phyloP scores from a whole-genome alignment of 169 alveolate species.

The Plasmodium gallinaceum region DNA sequence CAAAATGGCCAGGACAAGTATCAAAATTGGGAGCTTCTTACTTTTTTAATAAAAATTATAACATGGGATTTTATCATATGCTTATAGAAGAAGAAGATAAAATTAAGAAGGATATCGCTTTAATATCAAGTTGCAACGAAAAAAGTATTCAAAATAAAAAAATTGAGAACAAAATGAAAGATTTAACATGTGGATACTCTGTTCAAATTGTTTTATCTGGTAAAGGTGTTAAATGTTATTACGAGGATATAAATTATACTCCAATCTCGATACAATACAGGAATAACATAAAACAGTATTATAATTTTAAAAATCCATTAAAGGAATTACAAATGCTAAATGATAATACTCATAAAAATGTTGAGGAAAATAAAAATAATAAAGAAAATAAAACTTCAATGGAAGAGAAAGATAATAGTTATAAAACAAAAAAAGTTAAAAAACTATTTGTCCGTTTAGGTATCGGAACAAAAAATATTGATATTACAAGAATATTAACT shows the following conservation, averaged over 20 bases:
- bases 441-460: conserved; percentile 89
- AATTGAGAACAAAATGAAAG: conserved; percentile 82
- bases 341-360: conserved; percentile 3
- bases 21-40: conserved; percentile 81
- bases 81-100: conserved; percentile 73
- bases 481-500: conserved; percentile 86
- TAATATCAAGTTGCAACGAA: conserved; percentile 82
- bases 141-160: conserved; percentile 76
- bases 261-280: conserved; percentile 37
- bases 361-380: conserved; percentile 1
- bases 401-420: conserved; percentile 9
- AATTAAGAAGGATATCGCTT: conserved; percentile 79
- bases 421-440: conserved; percentile 83
- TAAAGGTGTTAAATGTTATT: conserved; percentile 91
- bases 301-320: conserved; percentile 22
- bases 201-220: conserved; percentile 90
- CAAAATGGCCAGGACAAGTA: conserved; percentile 86
- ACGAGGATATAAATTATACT: conserved; percentile 79
- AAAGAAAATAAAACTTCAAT: neutral
- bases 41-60: conserved; percentile 80
- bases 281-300: conserved; percentile 64
- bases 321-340: conserved; percentile 34
- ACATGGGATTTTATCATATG: conserved; percentile 77
- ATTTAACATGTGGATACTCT: conserved; percentile 88
- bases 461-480: conserved; percentile 90